phyloP scores from a whole-genome alignment of 2,329 filamentous ascomycete species.

The Cladosporium sp. region DNA sequence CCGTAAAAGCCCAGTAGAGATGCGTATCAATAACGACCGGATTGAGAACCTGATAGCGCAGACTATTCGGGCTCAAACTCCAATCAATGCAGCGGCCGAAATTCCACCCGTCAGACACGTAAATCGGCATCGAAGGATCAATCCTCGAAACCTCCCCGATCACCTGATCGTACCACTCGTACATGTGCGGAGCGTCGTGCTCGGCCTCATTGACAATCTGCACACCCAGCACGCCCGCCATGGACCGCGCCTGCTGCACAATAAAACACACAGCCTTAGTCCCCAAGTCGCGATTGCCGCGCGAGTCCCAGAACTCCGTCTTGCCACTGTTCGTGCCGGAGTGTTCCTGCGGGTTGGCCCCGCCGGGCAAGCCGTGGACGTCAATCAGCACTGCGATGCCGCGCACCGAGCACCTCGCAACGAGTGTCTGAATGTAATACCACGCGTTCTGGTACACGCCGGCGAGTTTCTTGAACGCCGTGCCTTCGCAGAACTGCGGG shows the following conservation, averaged over 20 bases:
- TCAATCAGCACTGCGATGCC: constrained; percentile 57
- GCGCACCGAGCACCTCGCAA: constrained; percentile 40
- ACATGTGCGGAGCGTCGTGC: constrained; percentile 48
- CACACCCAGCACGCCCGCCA: constrained; percentile 50
- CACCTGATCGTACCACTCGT: constrained; percentile 53
- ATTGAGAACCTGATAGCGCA: constrained; percentile 24
- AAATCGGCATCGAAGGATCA: constrained; percentile 50
- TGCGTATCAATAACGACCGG: constrained; percentile 57
- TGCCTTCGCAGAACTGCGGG: constrained; percentile 46
- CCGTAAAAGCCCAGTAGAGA: constrained; percentile 56
- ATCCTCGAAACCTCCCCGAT: constrained; percentile 45
- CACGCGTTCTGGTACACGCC: constrained; percentile 53
- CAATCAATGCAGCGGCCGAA: constrained; percentile 45
- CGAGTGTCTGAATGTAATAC: constrained; percentile 45
- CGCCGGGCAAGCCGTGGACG: constrained; percentile 56
- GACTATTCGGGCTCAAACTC: constrained; percentile 37
- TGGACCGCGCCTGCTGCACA: constrained; percentile 41
- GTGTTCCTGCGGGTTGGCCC: constrained; percentile 53
- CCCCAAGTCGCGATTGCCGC: constrained; percentile 42
- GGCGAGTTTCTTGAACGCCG: constrained; percentile 48
- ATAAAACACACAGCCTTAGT: constrained; percentile 49
- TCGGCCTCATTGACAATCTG: constrained; percentile 56
- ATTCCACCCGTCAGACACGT: constrained; percentile 58
- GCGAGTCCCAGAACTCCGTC: constrained; percentile 49
- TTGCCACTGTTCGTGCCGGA: constrained; percentile 51